Base-by-base conservation (phyloP, 768 basidiomycete genomes). In the Pulveroboletus ravenelii region DNA sequence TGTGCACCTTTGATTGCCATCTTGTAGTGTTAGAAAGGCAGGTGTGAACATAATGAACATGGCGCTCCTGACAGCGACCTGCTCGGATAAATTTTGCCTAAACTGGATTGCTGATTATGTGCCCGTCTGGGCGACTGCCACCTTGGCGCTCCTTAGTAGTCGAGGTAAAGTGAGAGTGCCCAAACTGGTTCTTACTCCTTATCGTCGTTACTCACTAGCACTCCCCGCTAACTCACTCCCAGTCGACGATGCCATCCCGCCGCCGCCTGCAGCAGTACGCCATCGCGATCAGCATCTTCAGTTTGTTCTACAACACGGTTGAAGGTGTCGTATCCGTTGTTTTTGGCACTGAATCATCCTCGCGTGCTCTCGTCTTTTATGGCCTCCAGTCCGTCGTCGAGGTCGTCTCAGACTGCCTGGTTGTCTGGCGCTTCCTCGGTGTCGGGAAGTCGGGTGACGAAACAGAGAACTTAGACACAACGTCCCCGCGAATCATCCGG, bases 371-470 rank as follows among this genome's bases (percentile, higher is more conserved):
- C 36, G 62, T 78, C 25, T 78, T 78, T 62, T 78, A 74, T 41
- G 76, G 77, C 1, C 68, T 78, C 14, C 77, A 78, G 38, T 77
- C 76, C 0, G 73, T 58, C 4, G 72, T 77, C 35, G 77, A 78
- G 51, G 75, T 77, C 31, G 60, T 72, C 44, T 77, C 76, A 17
- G 68, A 75, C 4, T 27, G 62, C 41, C 63, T 78, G 13, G 77
- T 77, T 23, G 53, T 74, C 10, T 78, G 77, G 76, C 62, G 76
- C 29, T 78, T 77, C 49, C 37, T 68, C 29, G 49, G 64, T 14
- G 61, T 68, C 10, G 55, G 57, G 6, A 66, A 61, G 39, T 67
- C 69, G 17, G 68, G 69, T 12, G 67, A 75, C 38, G 70, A 72
- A 52, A 50, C 31, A 25, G 46, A 50, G 20, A 27, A 1, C 39